Evolutionary conservation across 768 basidiomycete species (phyloP).

Genomic region (Tricholoma terreum): DNA sequence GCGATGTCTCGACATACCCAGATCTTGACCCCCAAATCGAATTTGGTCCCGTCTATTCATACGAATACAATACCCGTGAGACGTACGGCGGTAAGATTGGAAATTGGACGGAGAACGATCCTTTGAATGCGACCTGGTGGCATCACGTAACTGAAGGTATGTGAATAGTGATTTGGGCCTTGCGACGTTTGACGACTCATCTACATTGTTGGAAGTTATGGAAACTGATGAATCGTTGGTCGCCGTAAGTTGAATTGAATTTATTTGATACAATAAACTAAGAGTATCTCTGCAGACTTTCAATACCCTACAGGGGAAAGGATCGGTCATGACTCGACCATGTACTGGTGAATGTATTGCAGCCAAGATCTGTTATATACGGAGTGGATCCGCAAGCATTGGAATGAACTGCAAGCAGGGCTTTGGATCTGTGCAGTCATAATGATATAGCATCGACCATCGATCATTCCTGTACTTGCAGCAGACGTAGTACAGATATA

Average conservation of each 20-base stretch:
- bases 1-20: conserved; percentile 59
- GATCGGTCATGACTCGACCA: conserved; percentile 47
- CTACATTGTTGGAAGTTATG: conserved; percentile 44
- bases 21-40: conserved; percentile 52
- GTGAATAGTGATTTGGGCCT: conserved; percentile 7
- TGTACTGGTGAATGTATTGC: conserved; percentile 61
- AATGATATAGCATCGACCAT: too few species aligned
- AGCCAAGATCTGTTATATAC: conserved; percentile 76
- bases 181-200: background rate
- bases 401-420: conserved; percentile 59
- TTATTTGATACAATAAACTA: background rate
- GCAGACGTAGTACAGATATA: background rate
- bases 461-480: too few species aligned
- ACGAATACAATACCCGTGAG: conserved; percentile 70
- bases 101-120: conserved; percentile 60
- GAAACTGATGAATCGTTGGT: conserved; percentile 53
- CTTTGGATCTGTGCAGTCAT: conserved; percentile 53
- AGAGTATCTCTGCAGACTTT: conserved; percentile 43
- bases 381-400: conserved; percentile 67
- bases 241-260: conserved; percentile 37
- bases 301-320: conserved; percentile 71
- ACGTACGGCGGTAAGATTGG: conserved; percentile 58
- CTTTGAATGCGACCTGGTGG: conserved; percentile 83
- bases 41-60: conserved; percentile 57
- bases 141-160: conserved; percentile 72